A percentile compares a stretch with the other conserved stretches of the same genome.
These are phyloP conservation scores for Spathaspora boniae DNA, from an alignment of 805 yeast species.

Conservation along the genomic window DNA sequence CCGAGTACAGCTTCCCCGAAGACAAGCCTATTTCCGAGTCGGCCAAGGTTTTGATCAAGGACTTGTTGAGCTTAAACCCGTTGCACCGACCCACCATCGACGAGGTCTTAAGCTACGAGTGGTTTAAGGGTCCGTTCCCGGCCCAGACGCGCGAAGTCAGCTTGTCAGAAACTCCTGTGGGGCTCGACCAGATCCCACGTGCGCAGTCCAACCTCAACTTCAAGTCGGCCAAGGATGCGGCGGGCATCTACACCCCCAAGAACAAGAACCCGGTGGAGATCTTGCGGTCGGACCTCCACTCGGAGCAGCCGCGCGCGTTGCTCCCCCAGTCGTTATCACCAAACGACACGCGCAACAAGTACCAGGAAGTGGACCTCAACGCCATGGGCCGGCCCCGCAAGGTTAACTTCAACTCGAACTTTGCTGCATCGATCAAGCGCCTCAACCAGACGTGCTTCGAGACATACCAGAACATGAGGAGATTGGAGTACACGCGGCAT, in stretches of 20 bases:
- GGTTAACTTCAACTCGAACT: constrained; percentile 37
- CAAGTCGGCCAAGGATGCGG: constrained; percentile 56
- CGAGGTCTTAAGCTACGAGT: constrained; percentile 74
- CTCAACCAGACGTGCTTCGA: constrained; percentile 37
- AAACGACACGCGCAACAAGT: constrained; percentile 83
- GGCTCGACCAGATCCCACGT: constrained; percentile 48
- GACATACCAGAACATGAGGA: constrained; percentile 36
- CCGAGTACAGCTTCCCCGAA: constrained; percentile 76
- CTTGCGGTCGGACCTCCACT: constrained; percentile 62
- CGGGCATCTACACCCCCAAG: constrained; percentile 57
- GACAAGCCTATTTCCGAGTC: constrained; percentile 64
- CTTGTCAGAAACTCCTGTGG: constrained; percentile 60
- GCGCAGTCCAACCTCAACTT: constrained; percentile 67
- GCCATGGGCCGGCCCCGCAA: constrained; percentile 33
- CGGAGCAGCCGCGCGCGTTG: constrained; percentile 63
- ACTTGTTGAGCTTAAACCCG: constrained; percentile 76
- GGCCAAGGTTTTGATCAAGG: constrained; percentile 69
- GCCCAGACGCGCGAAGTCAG: constrained; percentile 58
- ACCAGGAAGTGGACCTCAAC: constrained; percentile 60
- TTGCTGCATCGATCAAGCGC: constrained; percentile 34
- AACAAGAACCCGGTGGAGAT: constrained; percentile 66
- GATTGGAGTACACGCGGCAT: constrained; percentile 37
- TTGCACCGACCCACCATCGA: constrained; percentile 74
- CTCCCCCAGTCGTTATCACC: constrained; percentile 91
- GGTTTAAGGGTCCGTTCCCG: constrained; percentile 90